Base-by-base conservation (phyloP, 345 rosid genomes). In the Moringa oleifera region DNA sequence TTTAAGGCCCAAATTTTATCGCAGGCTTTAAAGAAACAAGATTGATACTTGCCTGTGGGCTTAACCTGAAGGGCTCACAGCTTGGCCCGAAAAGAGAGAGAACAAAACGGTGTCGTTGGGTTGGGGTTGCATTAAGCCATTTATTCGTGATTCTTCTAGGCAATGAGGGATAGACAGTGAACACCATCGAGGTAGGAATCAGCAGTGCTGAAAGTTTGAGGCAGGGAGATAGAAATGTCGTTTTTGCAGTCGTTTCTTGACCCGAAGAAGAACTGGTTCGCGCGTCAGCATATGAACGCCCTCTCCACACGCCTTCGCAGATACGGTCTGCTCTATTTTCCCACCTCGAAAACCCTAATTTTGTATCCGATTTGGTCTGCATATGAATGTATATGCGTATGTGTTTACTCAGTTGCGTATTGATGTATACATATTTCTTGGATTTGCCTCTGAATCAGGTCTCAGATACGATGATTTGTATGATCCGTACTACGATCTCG, bases 391-490 rank as follows among this genome's bases (percentile, higher is more conserved):
- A 2, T 8, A 1, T 19, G 16, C 15, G 53, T 53, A 33, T 55
- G 25, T 67, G 25, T 25, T 47, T 5, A 50, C 23, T 69, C 17
- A 41, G 24, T 3, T 51, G 11, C 20, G 20, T 28, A 13, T 68
- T 0, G 49, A 18, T 23, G 31, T n/a, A 1, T 52, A 16, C 20
- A 7, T 58, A 0, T 18, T 8, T 41, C 45, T 51, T 16, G 16
- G 53, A 13, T 68, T 74, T 18, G 53, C 20, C 28, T 71, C 17
- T 4, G 6, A 45, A 50, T 56, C 51, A 90, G 99, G 99, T 55
- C 89, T 94, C 21, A 71, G 97, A 62, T 90, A 90, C 68, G 99
- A 94, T 49, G 99, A 94, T 79, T 75, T 88, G 41, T 94, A 72
- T 74, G 99, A 94, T 71, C 97, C 86, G 0, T 82, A 83, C 57